Conservation (phyloP, 208 protist genomes). For the Crithidia thermophila region DNA sequence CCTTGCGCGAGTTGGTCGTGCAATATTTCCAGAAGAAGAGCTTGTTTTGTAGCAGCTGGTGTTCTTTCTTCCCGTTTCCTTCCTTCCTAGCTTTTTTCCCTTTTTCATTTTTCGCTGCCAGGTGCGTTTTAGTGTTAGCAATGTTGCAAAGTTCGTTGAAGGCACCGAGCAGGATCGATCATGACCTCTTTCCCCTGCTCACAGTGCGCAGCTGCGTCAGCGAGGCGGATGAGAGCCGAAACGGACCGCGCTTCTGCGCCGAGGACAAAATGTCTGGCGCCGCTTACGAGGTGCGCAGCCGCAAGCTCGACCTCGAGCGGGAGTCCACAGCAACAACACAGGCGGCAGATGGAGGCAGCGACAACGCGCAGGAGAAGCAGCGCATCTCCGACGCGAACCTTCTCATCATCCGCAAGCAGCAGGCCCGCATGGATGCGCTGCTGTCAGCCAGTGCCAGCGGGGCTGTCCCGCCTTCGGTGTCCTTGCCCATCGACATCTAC, state of each 20-base stretch:
- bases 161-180: slow-evolving; percentile 38
- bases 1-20: not conserved
- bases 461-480: slow-evolving; percentile 36
- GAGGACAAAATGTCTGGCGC: slow-evolving; percentile 69
- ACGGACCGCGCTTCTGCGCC: slow-evolving; percentile 77
- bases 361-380: not conserved
- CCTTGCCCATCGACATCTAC: slow-evolving; percentile 72
- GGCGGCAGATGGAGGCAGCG: not conserved
- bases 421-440: slow-evolving; percentile 55
- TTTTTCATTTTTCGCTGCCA: too few species aligned
- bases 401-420: slow-evolving; percentile 21
- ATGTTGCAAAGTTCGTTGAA: slow-evolving; percentile 53
- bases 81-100: too few species aligned
- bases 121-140: too few species aligned
- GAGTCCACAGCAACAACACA: not conserved
- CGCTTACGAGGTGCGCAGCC: slow-evolving; percentile 74
- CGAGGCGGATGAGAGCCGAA: slow-evolving; percentile 71
- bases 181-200: slow-evolving; percentile 74
- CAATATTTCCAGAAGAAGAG: not conserved
- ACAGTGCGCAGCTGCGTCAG: slow-evolving; percentile 72
- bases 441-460: slow-evolving; percentile 35
- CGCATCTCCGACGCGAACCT: slow-evolving; percentile 13
- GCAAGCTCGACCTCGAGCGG: slow-evolving; percentile 19
- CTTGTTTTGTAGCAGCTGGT: too few species aligned
- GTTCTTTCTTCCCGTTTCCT: too few species aligned